Conservation (phyloP, 257 asterid species). For the Salvia splendens region DNA sequence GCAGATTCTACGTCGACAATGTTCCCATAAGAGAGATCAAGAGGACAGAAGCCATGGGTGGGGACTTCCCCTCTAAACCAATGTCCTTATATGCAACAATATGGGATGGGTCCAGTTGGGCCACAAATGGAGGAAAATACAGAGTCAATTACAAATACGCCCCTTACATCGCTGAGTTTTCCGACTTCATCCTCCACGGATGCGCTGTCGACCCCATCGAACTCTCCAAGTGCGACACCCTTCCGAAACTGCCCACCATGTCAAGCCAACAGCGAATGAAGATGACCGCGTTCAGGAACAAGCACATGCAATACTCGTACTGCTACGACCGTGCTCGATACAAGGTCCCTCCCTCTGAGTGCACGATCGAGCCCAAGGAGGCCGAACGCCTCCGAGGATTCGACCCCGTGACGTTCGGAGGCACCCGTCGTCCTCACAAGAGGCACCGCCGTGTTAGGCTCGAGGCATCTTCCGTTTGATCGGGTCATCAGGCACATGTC, state of each 20-base stretch:
- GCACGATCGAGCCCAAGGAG: slow-evolving; percentile 55
- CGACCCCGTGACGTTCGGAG: slow-evolving; percentile 71
- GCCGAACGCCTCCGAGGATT: slow-evolving; percentile 57
- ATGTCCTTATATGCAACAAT: slow-evolving; percentile 85
- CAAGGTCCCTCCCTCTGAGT: slow-evolving; percentile 57
- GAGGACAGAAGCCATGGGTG: slow-evolving; percentile 71
- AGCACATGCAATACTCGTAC: slow-evolving; percentile 72
- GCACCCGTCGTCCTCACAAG: slow-evolving; percentile 46
- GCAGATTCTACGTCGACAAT: slow-evolving; percentile 79
- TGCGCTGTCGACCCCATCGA: slow-evolving; percentile 69
- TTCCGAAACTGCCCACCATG: slow-evolving; percentile 31
- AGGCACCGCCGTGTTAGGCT: slow-evolving; percentile 50
- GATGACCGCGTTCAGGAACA: slow-evolving; percentile 61
- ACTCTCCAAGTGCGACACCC: slow-evolving; percentile 44
- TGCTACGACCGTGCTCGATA: slow-evolving; percentile 74
- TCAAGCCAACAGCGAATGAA: slow-evolving; percentile 40
- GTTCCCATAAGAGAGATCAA: slow-evolving; percentile 78
- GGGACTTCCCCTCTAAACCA: slow-evolving; percentile 84
- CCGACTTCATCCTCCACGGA: slow-evolving; percentile 75
- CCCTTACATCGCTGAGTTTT: slow-evolving; percentile 64
- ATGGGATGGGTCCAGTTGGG: slow-evolving; percentile 95
- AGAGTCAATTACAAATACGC: slow-evolving; percentile 71
- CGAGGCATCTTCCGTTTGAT: slow-evolving; percentile 42
- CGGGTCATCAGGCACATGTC: slow-evolving; percentile 11
- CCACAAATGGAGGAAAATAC: slow-evolving; percentile 80